phyloP scores from a whole-genome alignment of 2,329 filamentous ascomycete genomes.

The Calonectria pteridis region DNA sequence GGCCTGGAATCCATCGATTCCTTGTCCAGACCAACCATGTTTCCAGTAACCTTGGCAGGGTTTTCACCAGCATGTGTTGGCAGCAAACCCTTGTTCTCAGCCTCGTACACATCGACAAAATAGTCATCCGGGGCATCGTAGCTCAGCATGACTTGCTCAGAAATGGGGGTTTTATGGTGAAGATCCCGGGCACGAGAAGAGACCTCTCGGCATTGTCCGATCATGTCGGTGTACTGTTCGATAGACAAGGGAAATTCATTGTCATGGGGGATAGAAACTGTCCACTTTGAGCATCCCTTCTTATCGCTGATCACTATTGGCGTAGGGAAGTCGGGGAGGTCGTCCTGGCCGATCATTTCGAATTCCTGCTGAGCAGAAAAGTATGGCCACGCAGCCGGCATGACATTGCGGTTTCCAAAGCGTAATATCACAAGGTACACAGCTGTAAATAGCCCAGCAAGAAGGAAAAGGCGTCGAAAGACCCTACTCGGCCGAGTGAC shows the following conservation, averaged over 20 bases:
- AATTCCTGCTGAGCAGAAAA: constrained; percentile 62
- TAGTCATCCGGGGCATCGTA: constrained; percentile 75
- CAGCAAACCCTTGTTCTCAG: constrained; percentile 74
- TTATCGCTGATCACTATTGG: constrained; percentile 78
- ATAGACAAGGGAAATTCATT: constrained; percentile 75
- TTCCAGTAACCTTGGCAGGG: constrained; percentile 55
- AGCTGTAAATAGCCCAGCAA: constrained; percentile 62
- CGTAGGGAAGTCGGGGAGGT: constrained; percentile 78
- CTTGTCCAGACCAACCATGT: constrained; percentile 62
- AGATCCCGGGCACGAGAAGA: constrained; percentile 68
- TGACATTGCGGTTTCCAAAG: constrained; percentile 45
- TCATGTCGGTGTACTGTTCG: constrained; percentile 77
- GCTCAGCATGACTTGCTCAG: constrained; percentile 59
- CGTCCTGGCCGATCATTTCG: constrained; percentile 75
- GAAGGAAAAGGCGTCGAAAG: constrained; percentile 67
- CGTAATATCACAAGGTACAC: constrained; percentile 59
- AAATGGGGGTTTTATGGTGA: constrained; percentile 49
- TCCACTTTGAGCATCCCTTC: constrained; percentile 78
- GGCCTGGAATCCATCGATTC: constrained; percentile 60
- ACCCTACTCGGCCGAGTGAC: constrained; percentile 67
- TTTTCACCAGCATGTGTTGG: constrained; percentile 55
- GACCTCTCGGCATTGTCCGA: constrained; percentile 74
- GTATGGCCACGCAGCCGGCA: constrained; percentile 55
- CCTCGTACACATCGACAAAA: constrained; percentile 82
- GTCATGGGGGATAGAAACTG: constrained; percentile 79